Evolutionary conservation across 768 basidiomycete species (phyloP).

Genomic region (Termitomyces sp.): DNA sequence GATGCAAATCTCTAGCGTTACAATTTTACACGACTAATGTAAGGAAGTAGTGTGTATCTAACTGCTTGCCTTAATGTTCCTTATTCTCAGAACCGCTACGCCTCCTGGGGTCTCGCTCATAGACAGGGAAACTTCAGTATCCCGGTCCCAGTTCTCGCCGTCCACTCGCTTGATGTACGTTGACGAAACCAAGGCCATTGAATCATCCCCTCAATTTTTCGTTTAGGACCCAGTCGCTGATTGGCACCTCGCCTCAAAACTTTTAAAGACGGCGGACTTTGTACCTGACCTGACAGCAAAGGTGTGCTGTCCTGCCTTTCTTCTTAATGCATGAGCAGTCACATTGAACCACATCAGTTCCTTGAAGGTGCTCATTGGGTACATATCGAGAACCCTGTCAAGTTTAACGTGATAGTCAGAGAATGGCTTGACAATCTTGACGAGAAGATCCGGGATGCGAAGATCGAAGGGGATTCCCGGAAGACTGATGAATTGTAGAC

Average conservation of each 20-base stretch:
- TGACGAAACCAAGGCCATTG: neutral
- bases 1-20: slow-evolving; percentile 35
- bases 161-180: slow-evolving; percentile 32
- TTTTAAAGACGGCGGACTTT: slow-evolving; percentile 31
- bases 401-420: slow-evolving; percentile 7
- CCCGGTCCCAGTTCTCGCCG: slow-evolving; percentile 35
- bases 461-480: neutral
- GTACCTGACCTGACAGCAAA: slow-evolving; percentile 33
- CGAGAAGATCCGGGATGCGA: neutral
- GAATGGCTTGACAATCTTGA: slow-evolving; percentile 5
- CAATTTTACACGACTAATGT: slow-evolving; percentile 61
- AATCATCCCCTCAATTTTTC: neutral
- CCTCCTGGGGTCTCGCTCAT: slow-evolving; percentile 32
- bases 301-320: slow-evolving; percentile 17
- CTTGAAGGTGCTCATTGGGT: slow-evolving; percentile 12
- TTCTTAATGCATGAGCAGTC: neutral
- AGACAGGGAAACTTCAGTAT: slow-evolving; percentile 41
- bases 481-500: neutral
- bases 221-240: slow-evolving; percentile 43
- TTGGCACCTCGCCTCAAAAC: slow-evolving; percentile 26
- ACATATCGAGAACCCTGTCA: slow-evolving; percentile 7
- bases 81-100: slow-evolving; percentile 31
- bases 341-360: neutral
- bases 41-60: slow-evolving; percentile 2
- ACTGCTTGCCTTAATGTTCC: neutral